These are phyloP conservation scores for Gossypium australe DNA, from an alignment of 345 rosid species.

Conservation along the genomic window DNA sequence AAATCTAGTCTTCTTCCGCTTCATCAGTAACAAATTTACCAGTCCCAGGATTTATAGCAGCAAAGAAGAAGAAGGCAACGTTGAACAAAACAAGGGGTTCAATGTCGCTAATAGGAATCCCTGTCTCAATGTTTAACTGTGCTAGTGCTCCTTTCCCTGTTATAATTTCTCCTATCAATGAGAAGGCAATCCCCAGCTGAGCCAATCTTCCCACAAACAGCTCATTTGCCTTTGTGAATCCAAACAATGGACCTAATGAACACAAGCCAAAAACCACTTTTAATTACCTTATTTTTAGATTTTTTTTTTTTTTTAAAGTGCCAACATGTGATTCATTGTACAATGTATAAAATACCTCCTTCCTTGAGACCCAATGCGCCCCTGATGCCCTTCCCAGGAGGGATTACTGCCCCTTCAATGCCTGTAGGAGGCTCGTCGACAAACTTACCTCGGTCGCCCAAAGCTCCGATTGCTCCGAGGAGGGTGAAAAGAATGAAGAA, in stretches of 20 bases:
- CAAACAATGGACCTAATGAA: conserved; percentile 73
- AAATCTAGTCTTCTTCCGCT: conserved; percentile 40
- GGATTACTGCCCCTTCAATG: conserved; percentile 67
- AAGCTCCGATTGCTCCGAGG: conserved; percentile 94
- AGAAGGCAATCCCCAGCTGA: conserved; percentile 89
- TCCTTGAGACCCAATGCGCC: conserved; percentile 79
- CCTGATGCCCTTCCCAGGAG: conserved; percentile 68
- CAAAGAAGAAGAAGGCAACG: conserved; percentile 81
- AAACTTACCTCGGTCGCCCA: conserved; percentile 85
- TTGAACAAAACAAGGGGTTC: conserved; percentile 93
- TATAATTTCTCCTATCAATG: conserved; percentile 84
- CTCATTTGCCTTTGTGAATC: conserved; percentile 92
- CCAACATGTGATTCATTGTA: no score
- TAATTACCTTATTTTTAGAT: no score
- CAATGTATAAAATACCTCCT: conserved; percentile 42
- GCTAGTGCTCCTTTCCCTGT: conserved; percentile 95
- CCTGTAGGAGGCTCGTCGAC: conserved; percentile 81
- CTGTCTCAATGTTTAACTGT: conserved; percentile 92
- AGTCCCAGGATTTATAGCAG: conserved; percentile 87
- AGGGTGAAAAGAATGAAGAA: conserved; percentile 93
- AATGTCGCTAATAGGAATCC: conserved; percentile 72
- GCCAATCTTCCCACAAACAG: conserved; percentile 92
- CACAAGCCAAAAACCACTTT: neutral
- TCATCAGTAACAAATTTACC: conserved; percentile 89
- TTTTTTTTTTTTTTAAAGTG: no score